A percentile compares a stretch with the other conserved stretches of the same genome.
These are phyloP conservation scores for Monilinia vaccinii-corymbosi DNA, from an alignment of 2,329 filamentous ascomycete species.

Conservation along the genomic window DNA sequence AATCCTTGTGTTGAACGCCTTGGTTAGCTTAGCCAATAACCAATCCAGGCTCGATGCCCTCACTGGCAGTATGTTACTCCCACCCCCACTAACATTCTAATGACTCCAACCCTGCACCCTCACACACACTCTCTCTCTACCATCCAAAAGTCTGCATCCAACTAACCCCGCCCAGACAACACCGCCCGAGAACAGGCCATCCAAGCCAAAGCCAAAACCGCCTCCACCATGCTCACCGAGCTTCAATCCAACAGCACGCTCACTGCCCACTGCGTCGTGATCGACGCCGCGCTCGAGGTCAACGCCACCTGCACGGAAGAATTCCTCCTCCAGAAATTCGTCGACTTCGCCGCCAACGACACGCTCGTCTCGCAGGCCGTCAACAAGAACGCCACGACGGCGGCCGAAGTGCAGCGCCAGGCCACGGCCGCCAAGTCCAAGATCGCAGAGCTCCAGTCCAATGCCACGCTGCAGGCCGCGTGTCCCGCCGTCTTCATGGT, in stretches of 20 bases:
- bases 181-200: conserved; percentile 31
- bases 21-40: conserved; percentile 31
- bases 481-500: conserved; percentile 8
- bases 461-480: conserved; percentile 16
- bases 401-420: conserved; percentile 9
- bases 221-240: conserved; percentile 26
- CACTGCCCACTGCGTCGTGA: conserved; percentile 28
- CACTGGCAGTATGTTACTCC: conserved; percentile 21
- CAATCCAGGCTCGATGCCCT: conserved; percentile 29
- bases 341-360: conserved; percentile 14
- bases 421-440: conserved; percentile 10
- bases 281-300: conserved; percentile 23
- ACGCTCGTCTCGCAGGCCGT: conserved; percentile 10
- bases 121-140: no score
- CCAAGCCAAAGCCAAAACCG: conserved; percentile 31
- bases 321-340: conserved; percentile 15
- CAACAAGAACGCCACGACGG: conserved; percentile 14
- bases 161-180: conserved; percentile 22
- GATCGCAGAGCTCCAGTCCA: conserved; percentile 10
- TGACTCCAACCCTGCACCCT: no score
- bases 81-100: neutral
- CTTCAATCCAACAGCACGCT: conserved; percentile 33
- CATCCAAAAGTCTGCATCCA: no score
- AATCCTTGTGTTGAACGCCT: conserved; percentile 26
- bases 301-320: conserved; percentile 13